Base-by-base conservation (phyloP, 768 basidiomycete genomes). In the Termitomyces titanicus region DNA sequence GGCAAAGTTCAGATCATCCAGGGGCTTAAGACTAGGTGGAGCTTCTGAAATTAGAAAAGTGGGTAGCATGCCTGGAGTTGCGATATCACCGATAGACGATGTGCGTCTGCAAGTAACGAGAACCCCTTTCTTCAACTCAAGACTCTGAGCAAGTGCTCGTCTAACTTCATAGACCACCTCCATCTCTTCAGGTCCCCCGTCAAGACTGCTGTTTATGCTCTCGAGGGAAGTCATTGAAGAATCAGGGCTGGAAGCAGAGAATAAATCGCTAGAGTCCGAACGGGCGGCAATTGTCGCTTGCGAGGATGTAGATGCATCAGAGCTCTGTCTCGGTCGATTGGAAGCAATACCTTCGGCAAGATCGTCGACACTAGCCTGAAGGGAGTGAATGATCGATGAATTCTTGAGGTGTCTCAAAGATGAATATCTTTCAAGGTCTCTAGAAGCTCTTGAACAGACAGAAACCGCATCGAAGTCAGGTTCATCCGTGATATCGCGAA, bases 111-210 rank as follows among this genome's bases (percentile, higher is more conserved):
- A 76, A 56, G 72, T 67, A 31, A 81, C 60, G 25, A 82, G 60
- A 44, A 78, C 68, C 4, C 75, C 79, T 63, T 72, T 74, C 66
- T 79, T 76, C 56, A 80, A 68, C 61, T 79, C 77, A 63, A 82
- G 68, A 56, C 79, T 82, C 62, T 72, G 76, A 45, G 78, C 74
- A 46, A 76, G 79, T 2, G 71, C 80, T 12, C 77, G 72, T 58
- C 70, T 72, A 43, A 80, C 68, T 56, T 81, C 79, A 58, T 76
- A 79, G 1, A 65, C 66, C 49, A 67, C 70, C 71, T 18, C 47
- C 24, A 61, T 61, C 48, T 62, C 68, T 20, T 60, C 62, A 8
- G 34, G 40, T 35, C 20, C 49, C 17, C 65, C 61, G 35, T 70
- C 66, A 37, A 61, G 54, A 37, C 61, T 59, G 35, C 65, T 67